These are phyloP conservation scores for Castanea crenata DNA, from an alignment of 306 rosid genomes.

Conservation along the genomic window DNA sequence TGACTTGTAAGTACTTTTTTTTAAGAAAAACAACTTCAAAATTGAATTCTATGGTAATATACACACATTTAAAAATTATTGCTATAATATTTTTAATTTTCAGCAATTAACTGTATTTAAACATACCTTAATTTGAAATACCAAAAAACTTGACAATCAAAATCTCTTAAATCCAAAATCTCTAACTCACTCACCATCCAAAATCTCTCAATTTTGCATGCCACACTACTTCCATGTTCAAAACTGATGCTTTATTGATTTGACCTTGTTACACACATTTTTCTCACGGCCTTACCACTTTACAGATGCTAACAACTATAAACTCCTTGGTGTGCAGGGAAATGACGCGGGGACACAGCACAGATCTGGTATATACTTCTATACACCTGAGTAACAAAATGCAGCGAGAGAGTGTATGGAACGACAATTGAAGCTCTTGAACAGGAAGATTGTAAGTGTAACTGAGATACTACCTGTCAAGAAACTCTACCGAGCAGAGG, in stretches of 20 bases:
- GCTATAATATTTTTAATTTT: too few species aligned
- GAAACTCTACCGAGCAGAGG: constrained; percentile 90
- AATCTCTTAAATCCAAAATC: too few species aligned
- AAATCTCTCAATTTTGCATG: not conserved
- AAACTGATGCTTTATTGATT: not conserved
- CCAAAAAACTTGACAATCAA: too few species aligned
- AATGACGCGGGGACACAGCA: constrained; percentile 92
- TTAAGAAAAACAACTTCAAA: too few species aligned
- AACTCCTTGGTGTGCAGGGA: constrained; percentile 46
- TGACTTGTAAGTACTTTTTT: too few species aligned
- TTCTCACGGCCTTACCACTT: too few species aligned
- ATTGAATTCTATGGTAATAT: too few species aligned
- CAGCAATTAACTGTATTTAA: too few species aligned
- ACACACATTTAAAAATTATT: too few species aligned
- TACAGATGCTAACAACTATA: not conserved
- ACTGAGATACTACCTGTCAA: constrained; percentile 86
- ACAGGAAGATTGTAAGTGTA: constrained; percentile 57
- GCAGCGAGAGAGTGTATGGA: constrained; percentile 67
- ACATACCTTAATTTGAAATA: too few species aligned
- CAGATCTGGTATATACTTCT: constrained; percentile 93
- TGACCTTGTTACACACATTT: not conserved
- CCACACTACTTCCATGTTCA: not conserved
- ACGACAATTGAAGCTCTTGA: constrained; percentile 49
- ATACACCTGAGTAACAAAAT: constrained; percentile 84
- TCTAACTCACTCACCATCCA: too few species aligned